Evolutionary conservation across 495 filamentous ascomycete genomes (phyloP).

Genomic region (Aspergillus biplanus): DNA sequence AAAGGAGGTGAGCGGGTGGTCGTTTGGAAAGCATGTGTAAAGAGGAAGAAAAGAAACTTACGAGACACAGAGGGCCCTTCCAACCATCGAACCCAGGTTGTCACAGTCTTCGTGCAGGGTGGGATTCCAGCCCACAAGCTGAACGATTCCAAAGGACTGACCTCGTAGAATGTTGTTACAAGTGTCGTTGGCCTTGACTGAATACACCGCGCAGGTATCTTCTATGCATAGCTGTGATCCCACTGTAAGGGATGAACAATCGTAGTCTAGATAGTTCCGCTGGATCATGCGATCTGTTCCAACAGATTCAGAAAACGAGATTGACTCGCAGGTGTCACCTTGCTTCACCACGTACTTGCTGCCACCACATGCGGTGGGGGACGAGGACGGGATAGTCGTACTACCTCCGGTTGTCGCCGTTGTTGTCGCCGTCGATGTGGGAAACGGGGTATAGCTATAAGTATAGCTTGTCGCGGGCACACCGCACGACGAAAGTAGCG

Average conservation of each 20-base stretch:
- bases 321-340: conserved; percentile 3
- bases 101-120: neutral
- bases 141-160: conserved; percentile 3
- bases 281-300: conserved; percentile 1
- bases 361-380: neutral
- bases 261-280: conserved; percentile 3
- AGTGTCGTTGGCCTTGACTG: conserved; percentile 1
- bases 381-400: neutral
- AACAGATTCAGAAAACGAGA: neutral
- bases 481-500: conserved; percentile 8
- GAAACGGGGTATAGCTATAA: neutral
- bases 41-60: neutral
- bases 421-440: neutral
- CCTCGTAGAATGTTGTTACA: neutral
- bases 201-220: neutral
- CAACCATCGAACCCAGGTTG: neutral
- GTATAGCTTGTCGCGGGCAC: conserved; percentile 8
- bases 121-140: conserved; percentile 12
- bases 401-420: no score
- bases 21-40: neutral
- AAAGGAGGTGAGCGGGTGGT: neutral
- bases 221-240: neutral
- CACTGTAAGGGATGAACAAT: neutral
- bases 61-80: neutral
- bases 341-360: neutral